Conservation (phyloP, 306 rosid species). For the Quillaja saponaria region DNA sequence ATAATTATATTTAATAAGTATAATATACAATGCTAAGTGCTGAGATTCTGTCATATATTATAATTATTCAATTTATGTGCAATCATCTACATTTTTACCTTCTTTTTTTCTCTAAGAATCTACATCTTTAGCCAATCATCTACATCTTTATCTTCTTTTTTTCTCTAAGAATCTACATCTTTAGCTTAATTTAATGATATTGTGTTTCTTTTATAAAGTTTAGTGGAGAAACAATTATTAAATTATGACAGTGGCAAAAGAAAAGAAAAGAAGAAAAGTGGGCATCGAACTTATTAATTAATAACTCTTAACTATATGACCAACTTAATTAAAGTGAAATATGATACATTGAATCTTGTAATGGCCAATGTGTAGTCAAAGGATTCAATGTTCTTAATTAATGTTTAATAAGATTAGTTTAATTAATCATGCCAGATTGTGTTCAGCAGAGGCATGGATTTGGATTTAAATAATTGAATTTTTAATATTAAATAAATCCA, state of each 20-base stretch:
- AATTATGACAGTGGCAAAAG: not conserved
- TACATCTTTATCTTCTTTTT: too few relatives aligned
- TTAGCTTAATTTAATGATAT: not conserved
- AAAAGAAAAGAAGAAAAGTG: not conserved
- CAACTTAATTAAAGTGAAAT: not conserved
- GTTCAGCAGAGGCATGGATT: slow-evolving; percentile 29
- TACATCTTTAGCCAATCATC: too few relatives aligned
- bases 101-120: too few relatives aligned
- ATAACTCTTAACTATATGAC: too few relatives aligned
- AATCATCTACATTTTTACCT: not conserved
- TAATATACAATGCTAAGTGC: too few relatives aligned
- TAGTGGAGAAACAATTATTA: not conserved
- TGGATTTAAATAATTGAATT: slow-evolving; percentile 9
- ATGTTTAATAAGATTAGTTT: slow-evolving; percentile 2
- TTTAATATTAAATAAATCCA: slow-evolving; percentile 5
- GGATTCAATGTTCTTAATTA: slow-evolving; percentile 29
- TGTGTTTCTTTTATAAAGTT: not conserved
- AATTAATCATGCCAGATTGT: slow-evolving; percentile 23
- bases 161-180: not conserved
- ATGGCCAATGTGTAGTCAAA: not conserved
- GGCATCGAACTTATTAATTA: too few relatives aligned
- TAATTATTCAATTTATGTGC: too few relatives aligned
- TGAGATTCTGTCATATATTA: too few relatives aligned
- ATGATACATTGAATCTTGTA: slow-evolving; percentile 37
- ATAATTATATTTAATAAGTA: too few relatives aligned